A percentile compares a stretch with the other conserved stretches of the same genome.
Conservation (phyloP, 805 yeast species). For the Kazachstania kunashirensis region DNA sequence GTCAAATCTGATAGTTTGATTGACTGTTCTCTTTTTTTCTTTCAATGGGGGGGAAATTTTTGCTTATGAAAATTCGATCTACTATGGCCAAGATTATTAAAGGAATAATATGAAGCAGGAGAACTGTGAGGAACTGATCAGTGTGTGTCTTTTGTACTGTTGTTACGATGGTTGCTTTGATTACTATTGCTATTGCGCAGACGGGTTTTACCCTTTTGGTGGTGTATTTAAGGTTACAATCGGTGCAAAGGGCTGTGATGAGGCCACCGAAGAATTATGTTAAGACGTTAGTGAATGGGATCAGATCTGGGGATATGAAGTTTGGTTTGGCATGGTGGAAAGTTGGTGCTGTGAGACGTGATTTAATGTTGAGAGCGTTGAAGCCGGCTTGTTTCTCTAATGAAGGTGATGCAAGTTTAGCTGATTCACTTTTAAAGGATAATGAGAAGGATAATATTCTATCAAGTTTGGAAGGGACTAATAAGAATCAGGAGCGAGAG, state of each 20-base stretch:
- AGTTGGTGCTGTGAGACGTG: conserved; percentile 31
- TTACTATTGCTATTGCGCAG: conserved; percentile 4
- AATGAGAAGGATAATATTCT: neutral
- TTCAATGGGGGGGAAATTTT: too few relatives aligned
- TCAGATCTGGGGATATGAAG: too few relatives aligned
- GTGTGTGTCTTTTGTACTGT: too few relatives aligned
- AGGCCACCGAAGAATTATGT: conserved; percentile 1
- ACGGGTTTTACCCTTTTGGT: conserved; percentile 2
- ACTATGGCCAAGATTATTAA: too few relatives aligned
- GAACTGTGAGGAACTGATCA: too few relatives aligned
- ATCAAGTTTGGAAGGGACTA: conserved; percentile 2
- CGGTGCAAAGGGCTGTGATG: conserved; percentile 3
- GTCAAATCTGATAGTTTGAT: too few relatives aligned
- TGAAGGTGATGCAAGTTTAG: neutral
- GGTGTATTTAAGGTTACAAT: conserved; percentile 8
- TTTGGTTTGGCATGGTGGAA: too few relatives aligned
- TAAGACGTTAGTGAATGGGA: too few relatives aligned
- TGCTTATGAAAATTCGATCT: too few relatives aligned
- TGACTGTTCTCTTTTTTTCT: too few relatives aligned
- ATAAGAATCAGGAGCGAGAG: conserved; percentile 8
- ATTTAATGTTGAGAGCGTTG: conserved; percentile 28
- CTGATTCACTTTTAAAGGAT: neutral
- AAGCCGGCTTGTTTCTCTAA: conserved; percentile 26
- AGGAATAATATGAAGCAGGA: too few relatives aligned
- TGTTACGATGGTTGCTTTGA: neutral